Conservation (phyloP, 371 early-diverging fungal genomes). For the Mortierella sp. region DNA sequence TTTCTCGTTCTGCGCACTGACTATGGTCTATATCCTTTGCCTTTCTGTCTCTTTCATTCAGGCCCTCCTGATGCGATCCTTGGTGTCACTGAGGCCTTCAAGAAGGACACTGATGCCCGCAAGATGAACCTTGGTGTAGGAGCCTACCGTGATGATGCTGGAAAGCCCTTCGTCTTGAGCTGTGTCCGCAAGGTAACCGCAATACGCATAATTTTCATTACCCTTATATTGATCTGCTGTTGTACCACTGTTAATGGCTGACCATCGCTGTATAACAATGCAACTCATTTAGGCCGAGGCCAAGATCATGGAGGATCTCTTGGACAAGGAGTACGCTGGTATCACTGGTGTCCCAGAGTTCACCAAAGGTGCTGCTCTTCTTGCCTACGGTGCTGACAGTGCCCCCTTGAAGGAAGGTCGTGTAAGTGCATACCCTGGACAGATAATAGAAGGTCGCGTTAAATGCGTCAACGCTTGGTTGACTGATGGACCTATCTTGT, state of each 20-base stretch:
- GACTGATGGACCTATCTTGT: too few species aligned
- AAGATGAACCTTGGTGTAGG: constrained; percentile 99
- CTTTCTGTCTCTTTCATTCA: constrained; percentile 14
- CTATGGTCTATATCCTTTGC: neutral
- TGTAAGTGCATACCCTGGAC: too few species aligned
- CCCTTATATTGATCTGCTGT: too few species aligned
- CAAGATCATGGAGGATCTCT: constrained; percentile 67
- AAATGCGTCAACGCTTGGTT: too few species aligned
- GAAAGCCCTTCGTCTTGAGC: constrained; percentile 92
- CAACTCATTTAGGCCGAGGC: constrained; percentile 78
- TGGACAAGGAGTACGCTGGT: constrained; percentile 97
- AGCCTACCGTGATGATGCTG: constrained; percentile 96
- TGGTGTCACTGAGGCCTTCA: constrained; percentile 96
- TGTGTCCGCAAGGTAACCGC: constrained; percentile 83
- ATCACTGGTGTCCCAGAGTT: constrained; percentile 93
- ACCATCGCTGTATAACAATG: too few species aligned
- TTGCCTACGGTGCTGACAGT: constrained; percentile 90
- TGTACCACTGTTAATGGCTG: too few species aligned
- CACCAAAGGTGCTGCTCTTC: constrained; percentile 83
- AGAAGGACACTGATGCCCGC: constrained; percentile 85
- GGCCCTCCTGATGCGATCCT: constrained; percentile 98
- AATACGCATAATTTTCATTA: too few species aligned
- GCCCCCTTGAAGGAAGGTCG: constrained; percentile 77
- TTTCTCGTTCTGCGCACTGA: too few species aligned
- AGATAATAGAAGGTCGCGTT: too few species aligned